Conservation (phyloP, 805 yeast genomes). For the Lipomyces kockii region DNA sequence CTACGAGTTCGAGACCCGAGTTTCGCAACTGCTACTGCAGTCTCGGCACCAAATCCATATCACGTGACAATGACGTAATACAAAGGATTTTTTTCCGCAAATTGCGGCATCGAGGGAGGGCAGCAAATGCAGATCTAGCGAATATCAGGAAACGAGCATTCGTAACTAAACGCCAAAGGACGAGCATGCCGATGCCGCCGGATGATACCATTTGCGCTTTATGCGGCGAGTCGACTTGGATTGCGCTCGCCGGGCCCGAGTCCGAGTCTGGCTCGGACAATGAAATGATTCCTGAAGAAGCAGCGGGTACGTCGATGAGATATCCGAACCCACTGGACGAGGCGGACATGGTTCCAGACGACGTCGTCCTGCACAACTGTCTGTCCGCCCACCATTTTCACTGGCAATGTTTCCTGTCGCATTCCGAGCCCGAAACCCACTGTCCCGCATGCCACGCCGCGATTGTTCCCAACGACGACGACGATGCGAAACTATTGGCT, state of each 20-base stretch:
- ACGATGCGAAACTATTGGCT: slow-evolving; percentile 17
- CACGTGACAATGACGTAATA: slow-evolving; percentile 1
- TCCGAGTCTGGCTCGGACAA: slow-evolving; percentile 9
- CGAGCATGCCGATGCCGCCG: slow-evolving; percentile 7
- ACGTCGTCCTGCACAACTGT: slow-evolving; percentile 26
- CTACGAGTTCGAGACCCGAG: too few species aligned
- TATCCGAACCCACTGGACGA: not conserved
- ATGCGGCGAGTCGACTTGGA: slow-evolving; percentile 24
- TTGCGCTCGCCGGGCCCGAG: not conserved
- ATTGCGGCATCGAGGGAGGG: too few species aligned
- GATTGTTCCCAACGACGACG: slow-evolving; percentile 15
- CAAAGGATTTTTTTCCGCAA: too few species aligned
- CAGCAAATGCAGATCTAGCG: not conserved
- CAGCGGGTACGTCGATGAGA: slow-evolving; percentile 3
- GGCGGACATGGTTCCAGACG: slow-evolving; percentile 22
- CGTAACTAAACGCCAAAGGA: not conserved
- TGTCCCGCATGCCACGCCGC: slow-evolving; percentile 31
- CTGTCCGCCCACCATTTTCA: slow-evolving; percentile 29
- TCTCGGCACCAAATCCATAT: too few species aligned
- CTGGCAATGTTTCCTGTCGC: slow-evolving; percentile 32
- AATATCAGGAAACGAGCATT: not conserved
- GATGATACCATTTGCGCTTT: slow-evolving; percentile 18
- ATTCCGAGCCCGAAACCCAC: slow-evolving; percentile 19
- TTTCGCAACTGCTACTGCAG: too few species aligned
- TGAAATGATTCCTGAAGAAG: not conserved